These are phyloP conservation scores for Diaporthe citriasiana DNA, from an alignment of 2,329 filamentous ascomycete species.

Conservation along the genomic window DNA sequence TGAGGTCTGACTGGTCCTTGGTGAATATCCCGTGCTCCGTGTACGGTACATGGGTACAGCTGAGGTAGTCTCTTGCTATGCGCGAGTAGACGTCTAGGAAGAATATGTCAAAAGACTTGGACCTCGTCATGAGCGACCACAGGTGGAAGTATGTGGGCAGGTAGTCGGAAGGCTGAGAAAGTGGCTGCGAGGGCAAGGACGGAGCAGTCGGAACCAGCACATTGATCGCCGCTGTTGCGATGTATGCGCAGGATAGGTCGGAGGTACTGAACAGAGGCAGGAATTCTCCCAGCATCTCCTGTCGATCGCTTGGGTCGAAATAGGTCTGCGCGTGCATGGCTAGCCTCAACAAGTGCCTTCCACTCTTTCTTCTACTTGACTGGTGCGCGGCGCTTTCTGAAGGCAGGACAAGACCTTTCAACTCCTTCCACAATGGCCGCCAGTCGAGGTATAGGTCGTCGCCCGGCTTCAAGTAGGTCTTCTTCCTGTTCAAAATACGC, in stretches of 20 bases:
- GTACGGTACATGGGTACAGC: conserved; percentile 82
- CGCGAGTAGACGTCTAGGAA: conserved; percentile 93
- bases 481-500: conserved; percentile 73
- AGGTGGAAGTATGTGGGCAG: conserved; percentile 96
- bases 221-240: conserved; percentile 90
- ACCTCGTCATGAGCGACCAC: conserved; percentile 93
- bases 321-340: conserved; percentile 92
- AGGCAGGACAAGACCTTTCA: conserved; percentile 91
- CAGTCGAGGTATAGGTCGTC: conserved; percentile 94
- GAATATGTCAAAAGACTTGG: conserved; percentile 86
- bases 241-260: conserved; percentile 91
- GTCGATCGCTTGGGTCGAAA: conserved; percentile 89
- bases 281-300: conserved; percentile 84
- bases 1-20: conserved; percentile 88
- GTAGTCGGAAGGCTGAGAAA: conserved; percentile 90
- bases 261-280: conserved; percentile 93
- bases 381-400: conserved; percentile 81
- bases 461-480: conserved; percentile 92
- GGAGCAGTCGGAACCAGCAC: conserved; percentile 88
- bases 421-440: conserved; percentile 91
- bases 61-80: conserved; percentile 85
- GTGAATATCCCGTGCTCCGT: conserved; percentile 92
- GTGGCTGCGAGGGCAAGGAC: conserved; percentile 76
- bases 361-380: conserved; percentile 65
- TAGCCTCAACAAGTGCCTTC: conserved; percentile 84